A percentile compares a stretch with the other conserved stretches of the same genome.
Evolutionary conservation across 164 flowering plant species (phyloP).

Genomic region (Umbellularia californica): DNA sequence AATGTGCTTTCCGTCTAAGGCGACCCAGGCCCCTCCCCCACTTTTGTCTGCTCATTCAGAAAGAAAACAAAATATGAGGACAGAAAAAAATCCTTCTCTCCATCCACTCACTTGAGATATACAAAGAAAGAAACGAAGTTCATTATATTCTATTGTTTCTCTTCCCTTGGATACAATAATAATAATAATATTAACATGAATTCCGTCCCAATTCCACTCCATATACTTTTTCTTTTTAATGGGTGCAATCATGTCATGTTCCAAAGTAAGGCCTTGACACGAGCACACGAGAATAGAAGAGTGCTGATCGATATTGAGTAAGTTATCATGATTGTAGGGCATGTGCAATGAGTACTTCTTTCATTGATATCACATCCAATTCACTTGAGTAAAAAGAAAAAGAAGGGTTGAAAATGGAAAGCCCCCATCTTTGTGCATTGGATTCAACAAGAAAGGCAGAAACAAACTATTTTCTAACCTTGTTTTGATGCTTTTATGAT

Average conservation of each 20-base stretch:
- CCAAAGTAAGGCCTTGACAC: neutral
- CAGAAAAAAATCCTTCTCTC: neutral
- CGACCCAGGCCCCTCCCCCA: neutral
- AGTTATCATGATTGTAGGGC: neutral
- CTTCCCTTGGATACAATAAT: neutral
- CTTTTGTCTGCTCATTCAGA: slow-evolving; percentile 1
- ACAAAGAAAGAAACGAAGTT: neutral
- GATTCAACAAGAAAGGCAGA: neutral
- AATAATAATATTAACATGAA: neutral
- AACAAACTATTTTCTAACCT: neutral
- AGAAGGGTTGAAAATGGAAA: neutral
- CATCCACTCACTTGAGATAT: neutral
- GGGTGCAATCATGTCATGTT: slow-evolving; percentile 7
- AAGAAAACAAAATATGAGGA: neutral
- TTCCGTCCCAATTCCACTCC: neutral
- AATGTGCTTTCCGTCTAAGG: neutral
- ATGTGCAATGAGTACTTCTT: neutral
- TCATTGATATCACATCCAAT: neutral
- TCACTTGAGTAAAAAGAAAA: neutral
- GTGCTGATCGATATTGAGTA: neutral
- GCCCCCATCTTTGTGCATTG: neutral
- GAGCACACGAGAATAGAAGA: neutral
- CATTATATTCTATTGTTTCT: neutral
- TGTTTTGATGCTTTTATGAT: neutral
- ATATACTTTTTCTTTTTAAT: neutral